A percentile compares a stretch with the other conserved stretches of the same genome.
phyloP scores from a whole-genome alignment of 805 yeast genomes.

The Lachancea waltii region DNA sequence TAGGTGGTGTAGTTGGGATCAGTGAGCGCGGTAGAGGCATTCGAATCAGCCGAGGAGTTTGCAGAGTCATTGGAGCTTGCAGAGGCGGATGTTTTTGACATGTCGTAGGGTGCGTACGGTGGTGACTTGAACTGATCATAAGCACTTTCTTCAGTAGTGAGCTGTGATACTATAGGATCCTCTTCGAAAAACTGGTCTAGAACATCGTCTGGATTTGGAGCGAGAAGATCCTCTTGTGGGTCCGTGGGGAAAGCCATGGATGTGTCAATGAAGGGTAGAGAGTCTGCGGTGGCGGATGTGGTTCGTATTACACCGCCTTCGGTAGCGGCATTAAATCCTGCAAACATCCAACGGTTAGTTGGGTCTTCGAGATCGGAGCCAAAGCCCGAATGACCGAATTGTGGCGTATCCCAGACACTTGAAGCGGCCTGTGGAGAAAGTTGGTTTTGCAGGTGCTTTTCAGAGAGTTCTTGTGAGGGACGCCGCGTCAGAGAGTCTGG shows the following conservation, averaged over 20 bases:
- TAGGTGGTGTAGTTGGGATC: conserved; percentile 2
- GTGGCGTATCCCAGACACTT: conserved; percentile 12
- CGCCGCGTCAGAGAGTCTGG: conserved; percentile 8
- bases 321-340: not conserved
- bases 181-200: conserved; percentile 18
- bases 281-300: conserved; percentile 3
- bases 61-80: not conserved
- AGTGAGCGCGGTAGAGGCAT: conserved; percentile 4
- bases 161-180: conserved; percentile 10
- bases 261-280: conserved; percentile 21
- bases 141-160: conserved; percentile 8
- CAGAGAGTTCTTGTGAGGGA: too few species aligned
- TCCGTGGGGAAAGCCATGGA: conserved; percentile 27
- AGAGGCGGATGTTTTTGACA: conserved; percentile 1
- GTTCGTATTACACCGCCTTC: not conserved
- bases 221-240: conserved; percentile 11
- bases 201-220: conserved; percentile 11
- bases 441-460: too few species aligned
- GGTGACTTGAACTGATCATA: conserved; percentile 8
- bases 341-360: conserved; percentile 9
- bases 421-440: conserved; percentile 8
- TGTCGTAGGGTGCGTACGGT: not conserved
- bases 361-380: conserved; percentile 7
- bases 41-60: conserved; percentile 2
- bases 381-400: conserved; percentile 19